phyloP scores from a whole-genome alignment of 306 rosid genomes.

The Dalbergia oliveri region DNA sequence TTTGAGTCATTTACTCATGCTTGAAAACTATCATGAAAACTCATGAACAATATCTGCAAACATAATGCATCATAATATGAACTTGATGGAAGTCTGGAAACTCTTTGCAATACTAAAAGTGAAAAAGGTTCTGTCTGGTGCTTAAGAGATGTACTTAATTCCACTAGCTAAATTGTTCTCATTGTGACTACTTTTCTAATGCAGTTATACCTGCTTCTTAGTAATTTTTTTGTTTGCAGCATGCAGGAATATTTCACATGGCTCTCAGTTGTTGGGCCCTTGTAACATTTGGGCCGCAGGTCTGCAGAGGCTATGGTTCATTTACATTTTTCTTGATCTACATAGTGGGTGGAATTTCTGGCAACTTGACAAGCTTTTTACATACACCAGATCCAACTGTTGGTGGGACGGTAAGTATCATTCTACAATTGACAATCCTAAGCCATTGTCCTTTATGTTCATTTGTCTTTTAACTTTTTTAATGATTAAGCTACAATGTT shows the following conservation, averaged over 20 bases:
- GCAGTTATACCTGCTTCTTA: neutral
- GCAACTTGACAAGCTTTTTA: constrained; percentile 84
- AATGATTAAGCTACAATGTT: neutral
- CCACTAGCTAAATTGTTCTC: constrained; percentile 8
- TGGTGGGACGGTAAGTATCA: constrained; percentile 80
- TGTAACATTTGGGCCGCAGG: constrained; percentile 81
- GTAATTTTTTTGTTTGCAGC: constrained; percentile 61
- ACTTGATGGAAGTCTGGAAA: constrained; percentile 11
- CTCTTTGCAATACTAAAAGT: neutral
- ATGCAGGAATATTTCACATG: constrained; percentile 74
- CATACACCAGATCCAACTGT: constrained; percentile 88
- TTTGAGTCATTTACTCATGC: constrained; percentile 15
- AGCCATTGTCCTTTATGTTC: neutral
- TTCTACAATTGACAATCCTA: constrained; percentile 7
- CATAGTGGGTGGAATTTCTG: constrained; percentile 87
- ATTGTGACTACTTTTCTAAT: neutral
- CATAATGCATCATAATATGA: constrained; percentile 13
- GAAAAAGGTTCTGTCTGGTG: neutral
- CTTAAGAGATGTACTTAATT: neutral
- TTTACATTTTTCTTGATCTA: constrained; percentile 84
- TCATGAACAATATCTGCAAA: neutral
- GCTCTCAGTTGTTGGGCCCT: constrained; percentile 79
- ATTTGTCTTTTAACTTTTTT: neutral
- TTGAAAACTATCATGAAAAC: neutral
- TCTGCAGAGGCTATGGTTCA: constrained; percentile 84